These are phyloP conservation scores for Ascochyta koolunga DNA, from an alignment of 2,329 filamentous ascomycete genomes.

Conservation along the genomic window DNA sequence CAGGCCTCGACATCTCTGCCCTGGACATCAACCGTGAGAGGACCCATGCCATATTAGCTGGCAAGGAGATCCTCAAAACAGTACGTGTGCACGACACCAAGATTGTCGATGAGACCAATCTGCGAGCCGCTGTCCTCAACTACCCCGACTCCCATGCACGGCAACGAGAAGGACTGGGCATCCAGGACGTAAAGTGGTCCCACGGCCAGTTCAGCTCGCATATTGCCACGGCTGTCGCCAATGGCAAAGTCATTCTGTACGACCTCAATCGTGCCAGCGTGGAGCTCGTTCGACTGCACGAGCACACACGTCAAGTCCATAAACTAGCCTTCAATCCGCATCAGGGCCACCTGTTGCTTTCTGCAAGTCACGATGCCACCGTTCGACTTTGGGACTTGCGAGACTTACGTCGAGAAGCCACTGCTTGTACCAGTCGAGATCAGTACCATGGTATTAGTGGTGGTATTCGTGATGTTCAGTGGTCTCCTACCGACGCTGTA, in stretches of 20 bases:
- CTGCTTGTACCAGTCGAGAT: conserved; percentile 61
- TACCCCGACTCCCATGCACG: conserved; percentile 58
- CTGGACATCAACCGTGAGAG: conserved; percentile 67
- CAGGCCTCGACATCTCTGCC: conserved; percentile 67
- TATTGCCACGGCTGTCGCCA: conserved; percentile 68
- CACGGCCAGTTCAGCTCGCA: conserved; percentile 65
- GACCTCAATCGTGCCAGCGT: conserved; percentile 66
- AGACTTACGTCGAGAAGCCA: conserved; percentile 57
- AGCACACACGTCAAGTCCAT: conserved; percentile 70
- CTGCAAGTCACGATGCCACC: conserved; percentile 68
- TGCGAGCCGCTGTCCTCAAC: conserved; percentile 65
- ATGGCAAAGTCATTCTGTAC: conserved; percentile 69
- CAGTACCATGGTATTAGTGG: conserved; percentile 64
- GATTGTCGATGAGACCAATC: conserved; percentile 67
- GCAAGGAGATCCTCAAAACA: conserved; percentile 70
- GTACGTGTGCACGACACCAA: conserved; percentile 63
- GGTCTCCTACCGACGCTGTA: conserved; percentile 67
- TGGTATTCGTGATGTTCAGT: conserved; percentile 67
- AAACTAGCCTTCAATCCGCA: conserved; percentile 69
- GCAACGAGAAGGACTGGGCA: conserved; percentile 64
- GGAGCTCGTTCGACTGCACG: conserved; percentile 67
- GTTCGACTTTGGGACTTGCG: conserved; percentile 70
- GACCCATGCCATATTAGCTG: conserved; percentile 69
- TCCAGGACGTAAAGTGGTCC: conserved; percentile 72
- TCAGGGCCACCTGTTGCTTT: conserved; percentile 64